Evolutionary conservation across 2,329 filamentous ascomycete species (phyloP).

Genomic region (Fusarium sp.): DNA sequence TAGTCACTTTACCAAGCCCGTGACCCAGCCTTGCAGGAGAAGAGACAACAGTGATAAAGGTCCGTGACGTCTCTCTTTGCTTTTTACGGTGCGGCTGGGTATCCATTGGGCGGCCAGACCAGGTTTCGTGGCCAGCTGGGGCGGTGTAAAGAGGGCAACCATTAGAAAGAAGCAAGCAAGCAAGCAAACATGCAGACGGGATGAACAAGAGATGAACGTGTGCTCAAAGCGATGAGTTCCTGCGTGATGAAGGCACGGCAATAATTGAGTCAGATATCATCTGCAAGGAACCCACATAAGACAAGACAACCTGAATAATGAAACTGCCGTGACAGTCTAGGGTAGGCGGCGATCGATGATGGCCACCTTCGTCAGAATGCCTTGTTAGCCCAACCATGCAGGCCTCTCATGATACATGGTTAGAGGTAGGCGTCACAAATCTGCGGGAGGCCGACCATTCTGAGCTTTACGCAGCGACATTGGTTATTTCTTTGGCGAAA

Average conservation of each 20-base stretch:
- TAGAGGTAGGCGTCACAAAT: conserved; percentile 12
- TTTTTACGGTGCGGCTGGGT: not conserved
- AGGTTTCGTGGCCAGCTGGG: not conserved
- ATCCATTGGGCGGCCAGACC: not conserved
- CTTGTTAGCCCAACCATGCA: conserved; percentile 12
- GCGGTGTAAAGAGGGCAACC: not conserved
- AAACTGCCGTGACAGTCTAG: not conserved
- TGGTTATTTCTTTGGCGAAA: not conserved
- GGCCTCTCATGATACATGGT: not conserved
- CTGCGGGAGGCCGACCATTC: conserved; percentile 34
- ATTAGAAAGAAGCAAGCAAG: conserved; percentile 3
- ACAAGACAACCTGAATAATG: not conserved
- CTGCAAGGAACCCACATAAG: not conserved
- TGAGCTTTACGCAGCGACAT: conserved; percentile 11
- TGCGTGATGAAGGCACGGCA: not conserved
- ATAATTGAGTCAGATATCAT: not conserved
- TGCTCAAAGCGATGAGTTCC: not conserved
- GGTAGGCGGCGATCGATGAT: not conserved
- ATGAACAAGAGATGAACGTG: not conserved
- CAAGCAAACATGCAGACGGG: not conserved
- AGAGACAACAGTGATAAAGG: not conserved
- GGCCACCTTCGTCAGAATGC: not conserved
- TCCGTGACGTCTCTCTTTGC: not conserved
- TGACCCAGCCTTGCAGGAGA: not conserved
- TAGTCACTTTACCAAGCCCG: not conserved